A percentile compares a stretch with the other conserved stretches of the same genome.
Evolutionary conservation across 2,329 filamentous ascomycete species (phyloP).

Genomic region (Chaetomiaceae sp.): DNA sequence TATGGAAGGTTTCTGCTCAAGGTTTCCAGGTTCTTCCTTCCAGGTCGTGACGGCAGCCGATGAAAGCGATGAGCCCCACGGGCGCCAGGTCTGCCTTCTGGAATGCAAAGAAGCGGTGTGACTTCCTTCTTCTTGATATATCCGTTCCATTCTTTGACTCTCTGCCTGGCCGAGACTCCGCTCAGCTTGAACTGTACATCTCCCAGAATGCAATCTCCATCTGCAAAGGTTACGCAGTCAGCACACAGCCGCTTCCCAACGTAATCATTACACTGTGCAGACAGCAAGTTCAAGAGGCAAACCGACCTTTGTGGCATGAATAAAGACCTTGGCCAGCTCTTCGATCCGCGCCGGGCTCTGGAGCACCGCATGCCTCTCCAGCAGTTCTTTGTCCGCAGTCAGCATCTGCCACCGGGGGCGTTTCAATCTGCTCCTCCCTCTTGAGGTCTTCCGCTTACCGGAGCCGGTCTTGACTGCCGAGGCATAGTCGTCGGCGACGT

Average conservation of each 20-base stretch:
- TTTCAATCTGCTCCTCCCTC: not conserved
- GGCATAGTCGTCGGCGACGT: constrained; percentile 73
- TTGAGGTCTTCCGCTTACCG: constrained; percentile 45
- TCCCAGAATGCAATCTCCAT: constrained; percentile 74
- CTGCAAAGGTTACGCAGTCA: constrained; percentile 39
- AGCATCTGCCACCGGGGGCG: not conserved
- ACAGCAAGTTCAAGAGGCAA: not conserved
- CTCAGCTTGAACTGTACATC: constrained; percentile 41
- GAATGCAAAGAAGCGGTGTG: no score
- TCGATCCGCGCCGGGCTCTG: constrained; percentile 74
- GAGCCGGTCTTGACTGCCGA: constrained; percentile 66
- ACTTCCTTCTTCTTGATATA: not conserved
- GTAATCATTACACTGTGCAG: no score
- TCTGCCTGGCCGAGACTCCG: no score
- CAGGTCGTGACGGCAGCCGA: no score
- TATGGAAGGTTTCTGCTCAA: no score
- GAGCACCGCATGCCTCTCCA: constrained; percentile 69
- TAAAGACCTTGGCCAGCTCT: constrained; percentile 77
- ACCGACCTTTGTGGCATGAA: constrained; percentile 75
- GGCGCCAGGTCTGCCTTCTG: no score
- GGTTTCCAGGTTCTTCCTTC: no score
- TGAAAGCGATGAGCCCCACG: no score
- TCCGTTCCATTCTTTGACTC: no score
- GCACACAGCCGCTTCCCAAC: no score
- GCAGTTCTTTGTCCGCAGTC: constrained; percentile 55